phyloP scores from a whole-genome alignment of 2,329 filamentous ascomycete genomes.

The Westerdykella ornata region DNA sequence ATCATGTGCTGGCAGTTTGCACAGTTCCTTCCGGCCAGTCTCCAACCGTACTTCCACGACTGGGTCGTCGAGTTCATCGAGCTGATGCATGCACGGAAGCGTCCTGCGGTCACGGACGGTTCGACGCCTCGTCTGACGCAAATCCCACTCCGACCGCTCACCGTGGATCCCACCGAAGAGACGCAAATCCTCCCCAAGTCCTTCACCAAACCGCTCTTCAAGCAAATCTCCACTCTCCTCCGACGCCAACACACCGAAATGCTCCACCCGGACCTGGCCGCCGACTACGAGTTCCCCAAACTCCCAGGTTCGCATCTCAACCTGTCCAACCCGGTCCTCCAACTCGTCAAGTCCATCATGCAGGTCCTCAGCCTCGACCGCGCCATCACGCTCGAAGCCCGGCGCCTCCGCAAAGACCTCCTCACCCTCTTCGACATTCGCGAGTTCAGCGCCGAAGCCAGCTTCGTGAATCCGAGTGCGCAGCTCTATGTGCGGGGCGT shows the following conservation, averaged over 20 bases:
- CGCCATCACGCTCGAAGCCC: constrained; percentile 80
- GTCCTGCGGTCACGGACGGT: constrained; percentile 46
- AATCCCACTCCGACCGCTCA: constrained; percentile 51
- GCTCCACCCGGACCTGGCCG: constrained; percentile 77
- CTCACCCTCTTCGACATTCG: constrained; percentile 86
- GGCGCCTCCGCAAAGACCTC: constrained; percentile 81
- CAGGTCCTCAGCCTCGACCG: constrained; percentile 88
- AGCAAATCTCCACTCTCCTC: constrained; percentile 76
- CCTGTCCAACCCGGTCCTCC: constrained; percentile 65
- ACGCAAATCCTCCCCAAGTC: constrained; percentile 66
- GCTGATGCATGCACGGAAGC: constrained; percentile 83
- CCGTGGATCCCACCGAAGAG: constrained; percentile 52
- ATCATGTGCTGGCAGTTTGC: constrained; percentile 99
- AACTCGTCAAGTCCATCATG: constrained; percentile 88
- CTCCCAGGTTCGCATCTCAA: constrained; percentile 66
- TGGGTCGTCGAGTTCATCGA: constrained; percentile 95
- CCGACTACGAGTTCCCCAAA: constrained; percentile 77
- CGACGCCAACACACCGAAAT: constrained; percentile 81
- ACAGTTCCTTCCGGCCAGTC: constrained; percentile 71
- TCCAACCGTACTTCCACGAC: constrained; percentile 81
- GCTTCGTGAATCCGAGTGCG: constrained; percentile 78
- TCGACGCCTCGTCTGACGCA: constrained; percentile 53
- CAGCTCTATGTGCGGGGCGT: constrained; percentile 67
- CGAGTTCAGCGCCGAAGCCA: constrained; percentile 84
- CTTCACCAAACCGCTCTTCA: constrained; percentile 85